Conservation (phyloP, 2,329 filamentous ascomycete species). For the Gyromitra esculenta region DNA sequence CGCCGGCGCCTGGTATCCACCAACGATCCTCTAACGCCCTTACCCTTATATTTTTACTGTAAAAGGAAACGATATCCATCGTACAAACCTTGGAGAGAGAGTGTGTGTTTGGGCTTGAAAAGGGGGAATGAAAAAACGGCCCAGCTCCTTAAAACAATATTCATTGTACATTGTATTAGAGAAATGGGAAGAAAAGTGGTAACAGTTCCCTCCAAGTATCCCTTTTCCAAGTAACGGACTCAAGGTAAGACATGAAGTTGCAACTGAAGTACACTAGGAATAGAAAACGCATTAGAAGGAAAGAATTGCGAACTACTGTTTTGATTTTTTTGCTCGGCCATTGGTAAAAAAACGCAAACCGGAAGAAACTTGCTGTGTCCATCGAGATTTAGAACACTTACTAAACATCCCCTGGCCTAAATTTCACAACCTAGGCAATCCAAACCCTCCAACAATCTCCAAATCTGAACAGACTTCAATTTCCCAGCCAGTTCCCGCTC, state of each 20-base stretch:
- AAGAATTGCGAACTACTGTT: slow-evolving; percentile 4
- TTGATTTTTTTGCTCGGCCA: neutral
- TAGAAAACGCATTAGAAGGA: neutral
- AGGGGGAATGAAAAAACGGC: neutral
- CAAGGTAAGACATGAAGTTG: neutral
- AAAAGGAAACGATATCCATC: neutral
- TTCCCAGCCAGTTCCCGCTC: slow-evolving; percentile 53
- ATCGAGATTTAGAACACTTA: slow-evolving; percentile 13
- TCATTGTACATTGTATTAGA: slow-evolving; percentile 1
- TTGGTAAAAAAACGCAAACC: neutral
- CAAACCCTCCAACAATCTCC: slow-evolving; percentile 51
- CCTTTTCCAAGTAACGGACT: neutral
- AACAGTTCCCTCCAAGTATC: neutral
- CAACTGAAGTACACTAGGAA: neutral
- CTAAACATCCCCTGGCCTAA: slow-evolving; percentile 11
- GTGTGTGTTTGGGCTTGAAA: neutral
- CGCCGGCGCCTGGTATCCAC: neutral
- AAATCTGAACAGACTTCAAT: slow-evolving; percentile 51
- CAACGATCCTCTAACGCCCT: neutral
- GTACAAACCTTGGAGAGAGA: neutral
- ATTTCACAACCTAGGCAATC: slow-evolving; percentile 50
- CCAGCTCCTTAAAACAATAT: neutral
- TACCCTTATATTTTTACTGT: neutral
- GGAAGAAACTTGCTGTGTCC: slow-evolving; percentile 1
- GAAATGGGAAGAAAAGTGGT: slow-evolving; percentile 19